Percentiles rank a stretch among this genome's conserved stretches.
phyloP scores from a whole-genome alignment of 2,329 filamentous ascomycete genomes.

The Alternaria ventricosa region DNA sequence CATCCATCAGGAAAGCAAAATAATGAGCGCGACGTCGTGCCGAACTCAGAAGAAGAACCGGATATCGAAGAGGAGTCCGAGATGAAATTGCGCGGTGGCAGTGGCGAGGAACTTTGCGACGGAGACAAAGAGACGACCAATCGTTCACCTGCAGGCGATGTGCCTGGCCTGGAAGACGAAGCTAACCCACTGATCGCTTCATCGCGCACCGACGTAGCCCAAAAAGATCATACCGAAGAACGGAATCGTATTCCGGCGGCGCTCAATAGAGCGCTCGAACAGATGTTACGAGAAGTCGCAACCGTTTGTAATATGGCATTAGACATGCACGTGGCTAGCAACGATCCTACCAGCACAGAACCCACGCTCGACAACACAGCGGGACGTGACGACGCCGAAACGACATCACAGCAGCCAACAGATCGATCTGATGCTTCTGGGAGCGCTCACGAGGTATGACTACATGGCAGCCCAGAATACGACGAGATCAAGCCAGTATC shows the following conservation, averaged over 20 bases:
- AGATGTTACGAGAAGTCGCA: neutral
- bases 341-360: neutral
- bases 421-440: neutral
- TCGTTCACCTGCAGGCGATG: neutral
- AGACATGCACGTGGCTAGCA: neutral
- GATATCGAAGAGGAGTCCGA: accelerated
- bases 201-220: neutral
- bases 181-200: neutral
- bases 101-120: neutral
- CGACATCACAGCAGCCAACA: neutral
- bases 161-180: neutral
- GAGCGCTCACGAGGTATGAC: neutral
- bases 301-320: neutral
- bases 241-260: accelerated
- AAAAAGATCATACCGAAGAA: neutral
- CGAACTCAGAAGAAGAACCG: neutral
- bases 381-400: neutral
- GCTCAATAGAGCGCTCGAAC: neutral
- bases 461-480: neutral
- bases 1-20: neutral
- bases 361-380: neutral
- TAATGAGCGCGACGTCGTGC: neutral
- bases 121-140: neutral
- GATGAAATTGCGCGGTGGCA: neutral
- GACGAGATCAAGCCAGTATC: neutral